A percentile compares a stretch with the other conserved stretches of the same genome.
These are phyloP conservation scores for Tilletia horrida DNA, from an alignment of 1,284 basidiomycete species.

Conservation along the genomic window DNA sequence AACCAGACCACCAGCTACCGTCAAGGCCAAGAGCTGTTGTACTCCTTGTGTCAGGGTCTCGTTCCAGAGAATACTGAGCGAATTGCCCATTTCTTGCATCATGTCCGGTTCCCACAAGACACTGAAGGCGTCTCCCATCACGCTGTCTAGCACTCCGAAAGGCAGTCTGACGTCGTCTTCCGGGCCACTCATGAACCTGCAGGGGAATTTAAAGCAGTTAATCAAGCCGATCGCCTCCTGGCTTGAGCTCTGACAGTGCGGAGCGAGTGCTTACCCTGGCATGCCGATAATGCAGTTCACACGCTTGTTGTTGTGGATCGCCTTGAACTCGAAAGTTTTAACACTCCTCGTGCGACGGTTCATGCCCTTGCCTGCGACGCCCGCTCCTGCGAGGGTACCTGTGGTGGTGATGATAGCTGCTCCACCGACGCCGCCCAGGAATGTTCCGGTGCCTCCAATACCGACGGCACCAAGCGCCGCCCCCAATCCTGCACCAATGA, in stretches of 20 bases:
- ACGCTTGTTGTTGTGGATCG: conserved; percentile 55
- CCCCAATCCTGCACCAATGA: conserved; percentile 53
- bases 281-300: conserved; percentile 53
- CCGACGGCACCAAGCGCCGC: conserved; percentile 52
- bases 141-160: conserved; percentile 52
- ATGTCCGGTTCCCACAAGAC: conserved; percentile 55
- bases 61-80: conserved; percentile 53
- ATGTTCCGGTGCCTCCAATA: conserved; percentile 48
- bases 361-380: conserved; percentile 52
- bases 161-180: conserved; percentile 51
- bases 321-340: conserved; percentile 53
- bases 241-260: background rate
- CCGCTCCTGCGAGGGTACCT: conserved; percentile 48
- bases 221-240: background rate
- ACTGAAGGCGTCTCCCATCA: conserved; percentile 53
- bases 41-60: conserved; percentile 54
- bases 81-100: conserved; percentile 55
- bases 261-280: conserved; percentile 28
- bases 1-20: conserved; percentile 50
- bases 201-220: background rate
- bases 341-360: conserved; percentile 48
- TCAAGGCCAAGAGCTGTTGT: conserved; percentile 51
- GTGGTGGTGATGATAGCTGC: conserved; percentile 53
- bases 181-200: conserved; percentile 47
- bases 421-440: conserved; percentile 52